Conservation (phyloP, 305 asterid genomes). For the Fraxinus paxiana region DNA sequence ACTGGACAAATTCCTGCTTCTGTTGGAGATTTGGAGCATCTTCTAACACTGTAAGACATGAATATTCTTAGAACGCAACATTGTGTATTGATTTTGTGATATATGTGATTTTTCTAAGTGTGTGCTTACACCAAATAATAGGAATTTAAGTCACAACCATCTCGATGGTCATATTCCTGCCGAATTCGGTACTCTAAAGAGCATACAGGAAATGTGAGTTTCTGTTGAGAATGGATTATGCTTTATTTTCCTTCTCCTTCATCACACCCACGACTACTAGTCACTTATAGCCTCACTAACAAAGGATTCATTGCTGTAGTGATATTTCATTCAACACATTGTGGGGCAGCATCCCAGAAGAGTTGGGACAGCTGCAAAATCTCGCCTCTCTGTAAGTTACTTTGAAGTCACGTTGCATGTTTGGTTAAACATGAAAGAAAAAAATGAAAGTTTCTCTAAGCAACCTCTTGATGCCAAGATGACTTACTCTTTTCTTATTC, state of each 20-base stretch:
- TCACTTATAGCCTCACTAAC: not conserved
- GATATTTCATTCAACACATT: constrained; percentile 77
- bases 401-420: not conserved
- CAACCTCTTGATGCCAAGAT: not conserved
- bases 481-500: not conserved
- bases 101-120: not conserved
- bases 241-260: not conserved
- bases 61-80: not conserved
- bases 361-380: constrained; percentile 87
- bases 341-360: constrained; percentile 64
- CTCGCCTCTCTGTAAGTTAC: constrained; percentile 69
- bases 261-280: not conserved
- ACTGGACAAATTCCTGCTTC: constrained; percentile 81
- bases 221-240: not conserved
- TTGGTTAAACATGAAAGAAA: not conserved
- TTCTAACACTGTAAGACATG: constrained; percentile 69
- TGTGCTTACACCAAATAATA: constrained; percentile 16
- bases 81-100: not conserved
- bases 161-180: constrained; percentile 65
- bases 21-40: constrained; percentile 92
- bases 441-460: not conserved
- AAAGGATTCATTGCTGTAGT: constrained; percentile 27
- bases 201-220: constrained; percentile 77
- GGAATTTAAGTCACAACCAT: constrained; percentile 80
- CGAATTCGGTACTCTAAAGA: constrained; percentile 77